Evolutionary conservation across 2,329 filamentous ascomycete species (phyloP).

Genomic region (Plectosphaerella sp.): DNA sequence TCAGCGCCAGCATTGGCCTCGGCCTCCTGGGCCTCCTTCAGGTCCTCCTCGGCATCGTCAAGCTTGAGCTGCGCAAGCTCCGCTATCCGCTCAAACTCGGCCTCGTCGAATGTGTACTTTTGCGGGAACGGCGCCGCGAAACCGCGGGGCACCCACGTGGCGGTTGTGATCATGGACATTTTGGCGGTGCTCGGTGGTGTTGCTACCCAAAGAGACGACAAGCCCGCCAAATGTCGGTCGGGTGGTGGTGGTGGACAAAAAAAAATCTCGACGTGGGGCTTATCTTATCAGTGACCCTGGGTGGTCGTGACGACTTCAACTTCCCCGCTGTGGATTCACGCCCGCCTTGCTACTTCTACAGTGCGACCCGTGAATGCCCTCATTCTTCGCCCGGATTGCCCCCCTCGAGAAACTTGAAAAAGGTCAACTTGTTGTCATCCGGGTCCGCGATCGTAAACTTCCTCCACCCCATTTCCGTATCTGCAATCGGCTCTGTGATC

Average conservation of each 20-base stretch:
- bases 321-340: no score
- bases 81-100: constrained; percentile 71
- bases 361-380: neutral
- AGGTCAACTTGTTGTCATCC: constrained; percentile 1
- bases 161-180: constrained; percentile 74
- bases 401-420: constrained; percentile 7
- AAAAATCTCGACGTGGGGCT: constrained; percentile 11
- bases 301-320: no score
- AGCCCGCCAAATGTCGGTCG: neutral
- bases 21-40: constrained; percentile 62
- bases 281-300: constrained; percentile 5
- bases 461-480: constrained; percentile 3
- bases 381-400: constrained; percentile 5
- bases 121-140: constrained; percentile 72
- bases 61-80: constrained; percentile 73
- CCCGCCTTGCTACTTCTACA: no score
- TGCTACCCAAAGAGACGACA: constrained; percentile 1
- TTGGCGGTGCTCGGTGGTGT: constrained; percentile 7
- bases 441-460: constrained; percentile 5
- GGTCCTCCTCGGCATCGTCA: constrained; percentile 85
- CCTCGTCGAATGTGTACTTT: constrained; percentile 72
- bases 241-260: constrained; percentile 3
- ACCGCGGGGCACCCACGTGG: constrained; percentile 72
- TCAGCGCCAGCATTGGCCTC: constrained; percentile 20
- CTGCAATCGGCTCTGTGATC: constrained; percentile 1